Conservation (phyloP, 2,329 filamentous ascomycete species). For the Paraphoma sp. region DNA sequence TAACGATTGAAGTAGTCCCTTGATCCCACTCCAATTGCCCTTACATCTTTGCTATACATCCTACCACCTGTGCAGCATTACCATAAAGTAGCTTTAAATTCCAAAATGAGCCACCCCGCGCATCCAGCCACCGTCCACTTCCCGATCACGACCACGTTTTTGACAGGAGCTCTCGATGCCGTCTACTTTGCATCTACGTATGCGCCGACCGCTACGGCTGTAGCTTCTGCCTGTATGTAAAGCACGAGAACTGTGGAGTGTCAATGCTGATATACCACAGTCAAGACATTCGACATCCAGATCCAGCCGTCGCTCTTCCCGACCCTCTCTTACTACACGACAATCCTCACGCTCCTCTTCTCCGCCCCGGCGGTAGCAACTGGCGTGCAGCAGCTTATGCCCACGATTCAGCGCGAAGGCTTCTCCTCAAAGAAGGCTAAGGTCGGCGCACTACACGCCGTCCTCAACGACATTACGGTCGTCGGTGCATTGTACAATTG, state of each 20-base stretch:
- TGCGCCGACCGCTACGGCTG: slow-evolving; percentile 40
- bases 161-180: slow-evolving; percentile 52
- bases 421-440: slow-evolving; percentile 52
- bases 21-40: background rate
- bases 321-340: slow-evolving; percentile 53
- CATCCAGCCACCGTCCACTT: slow-evolving; percentile 58
- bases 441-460: slow-evolving; percentile 50
- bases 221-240: slow-evolving; percentile 34
- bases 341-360: slow-evolving; percentile 47
- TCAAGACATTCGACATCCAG: slow-evolving; percentile 37
- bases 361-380: slow-evolving; percentile 41
- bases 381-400: slow-evolving; percentile 48
- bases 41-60: background rate
- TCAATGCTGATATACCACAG: slow-evolving; percentile 8
- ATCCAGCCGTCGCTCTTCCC: slow-evolving; percentile 44
- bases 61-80: background rate
- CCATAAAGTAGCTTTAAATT: background rate
- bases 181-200: slow-evolving; percentile 43
- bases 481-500: slow-evolving; percentile 51
- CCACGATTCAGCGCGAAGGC: slow-evolving; percentile 53
- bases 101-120: slow-evolving; percentile 47
- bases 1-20: slow-evolving; percentile 1
- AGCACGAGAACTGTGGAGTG: background rate
- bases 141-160: slow-evolving; percentile 54
- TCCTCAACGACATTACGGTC: slow-evolving; percentile 52